Evolutionary conservation across 1,284 basidiomycete genomes (phyloP).

Genomic region (Cryptococcus sp.): DNA sequence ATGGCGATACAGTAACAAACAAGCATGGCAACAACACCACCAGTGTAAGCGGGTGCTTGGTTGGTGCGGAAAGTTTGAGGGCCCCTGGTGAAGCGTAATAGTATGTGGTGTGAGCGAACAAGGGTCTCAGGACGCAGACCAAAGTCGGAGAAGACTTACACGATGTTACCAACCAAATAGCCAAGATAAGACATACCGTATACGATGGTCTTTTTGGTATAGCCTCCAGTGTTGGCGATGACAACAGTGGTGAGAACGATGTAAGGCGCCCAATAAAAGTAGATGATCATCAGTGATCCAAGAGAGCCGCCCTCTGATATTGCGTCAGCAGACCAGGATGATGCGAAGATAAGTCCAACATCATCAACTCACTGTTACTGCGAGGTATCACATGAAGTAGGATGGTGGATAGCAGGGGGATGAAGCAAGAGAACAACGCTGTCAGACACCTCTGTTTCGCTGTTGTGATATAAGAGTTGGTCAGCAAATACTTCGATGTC

Average conservation of each 20-base stretch:
- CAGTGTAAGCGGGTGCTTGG: constrained; percentile 24
- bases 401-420: constrained; percentile 19
- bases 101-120: background rate
- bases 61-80: constrained; percentile 30
- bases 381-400: constrained; percentile 22
- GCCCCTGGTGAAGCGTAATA: too few species aligned
- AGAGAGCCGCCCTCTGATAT: constrained; percentile 22
- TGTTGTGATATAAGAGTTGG: too few species aligned
- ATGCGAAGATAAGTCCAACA: constrained; percentile 17
- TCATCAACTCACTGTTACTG: constrained; percentile 23
- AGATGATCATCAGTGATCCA: constrained; percentile 22
- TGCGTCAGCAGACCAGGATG: background rate
- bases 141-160: background rate
- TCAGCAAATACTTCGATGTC: background rate
- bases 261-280: constrained; percentile 29
- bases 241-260: constrained; percentile 23
- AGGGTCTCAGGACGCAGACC: background rate
- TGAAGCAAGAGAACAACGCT: constrained; percentile 13
- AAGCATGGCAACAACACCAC: constrained; percentile 27
- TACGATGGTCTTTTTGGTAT: constrained; percentile 30
- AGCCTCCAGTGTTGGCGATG: constrained; percentile 29
- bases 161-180: constrained; percentile 25
- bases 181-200: constrained; percentile 32
- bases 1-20: constrained; percentile 25
- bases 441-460: constrained; percentile 12